Evolutionary conservation across 2,329 filamentous ascomycete genomes (phyloP), one percentile per base, ranked within the genome.

Genomic region (Monilinia polystroma): DNA sequence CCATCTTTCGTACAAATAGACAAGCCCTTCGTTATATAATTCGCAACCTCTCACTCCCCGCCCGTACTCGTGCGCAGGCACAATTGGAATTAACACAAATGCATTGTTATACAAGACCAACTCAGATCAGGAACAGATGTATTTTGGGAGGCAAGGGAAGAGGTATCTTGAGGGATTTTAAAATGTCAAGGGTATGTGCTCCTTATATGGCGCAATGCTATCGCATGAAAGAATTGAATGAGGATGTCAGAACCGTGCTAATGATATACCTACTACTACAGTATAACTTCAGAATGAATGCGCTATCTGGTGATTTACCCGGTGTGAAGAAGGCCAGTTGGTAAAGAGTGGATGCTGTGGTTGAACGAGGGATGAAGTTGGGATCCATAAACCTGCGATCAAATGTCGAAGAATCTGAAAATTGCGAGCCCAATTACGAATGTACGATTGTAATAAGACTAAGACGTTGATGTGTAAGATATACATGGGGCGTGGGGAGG

Each of bases 271-370:
- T 52, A 20, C 58, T 51, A 51, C 64, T 72, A 32, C 75, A 98
- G 94, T 99, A 85, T 79, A 92, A 94, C 81, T 99, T 99, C 82
- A 87, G 95, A 78, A 82, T 95, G 80, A 89, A 97, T 78, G 95
- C 95, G 23, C 81, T 97, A 70, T 89, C 85, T 43, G 95, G 95
- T 62, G 87, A 92, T 69, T 78, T 99, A 64, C 94, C 95, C 0
- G 95, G 95, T 74, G 95, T 99, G 66, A 92, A 89, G 84, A 96
- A 96, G 83, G 95, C 95, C 60, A 96, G 91, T 80, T 99, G 95
- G 95, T 99, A 91, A 78, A 69, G 20, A 4, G 32, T 51, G 58
- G 14, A 26, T 41, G 16, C 11, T 51, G 10, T 60, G 45, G n/a
- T n/a, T 14, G n/a, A 38, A 51, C 18, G 58, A 23, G 47, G 35